Evolutionary conservation across 768 basidiomycete genomes (phyloP).

Genomic region (Pluteus cervinus): DNA sequence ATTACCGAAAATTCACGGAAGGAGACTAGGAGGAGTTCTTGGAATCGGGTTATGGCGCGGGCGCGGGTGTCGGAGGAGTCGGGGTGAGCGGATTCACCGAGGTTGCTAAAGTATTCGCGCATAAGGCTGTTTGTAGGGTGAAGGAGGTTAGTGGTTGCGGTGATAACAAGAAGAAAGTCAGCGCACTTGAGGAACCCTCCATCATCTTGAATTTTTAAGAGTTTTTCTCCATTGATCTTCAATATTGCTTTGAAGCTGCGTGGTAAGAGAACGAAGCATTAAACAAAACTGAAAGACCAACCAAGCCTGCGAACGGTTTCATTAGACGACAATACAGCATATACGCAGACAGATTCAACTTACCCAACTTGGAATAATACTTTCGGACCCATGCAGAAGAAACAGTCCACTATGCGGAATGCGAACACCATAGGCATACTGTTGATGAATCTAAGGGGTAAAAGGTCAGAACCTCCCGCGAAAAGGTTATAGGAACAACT

Average conservation of each 20-base stretch:
- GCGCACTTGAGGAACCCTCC: constrained; percentile 91
- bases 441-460: constrained; percentile 74
- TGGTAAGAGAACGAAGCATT: constrained; percentile 10
- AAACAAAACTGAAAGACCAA: constrained; percentile 24
- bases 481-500: background rate
- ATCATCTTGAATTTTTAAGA: constrained; percentile 93
- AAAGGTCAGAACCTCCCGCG: background rate
- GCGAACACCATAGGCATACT: constrained; percentile 98
- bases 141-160: constrained; percentile 1
- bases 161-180: background rate
- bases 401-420: constrained; percentile 95
- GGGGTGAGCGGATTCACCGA: constrained; percentile 93
- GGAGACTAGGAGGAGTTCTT: constrained; percentile 92
- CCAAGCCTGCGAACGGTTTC: constrained; percentile 40
- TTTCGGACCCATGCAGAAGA: constrained; percentile 98
- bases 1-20: constrained; percentile 98
- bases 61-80: constrained; percentile 81
- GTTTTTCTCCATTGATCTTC: constrained; percentile 92
- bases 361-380: constrained; percentile 98
- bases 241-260: constrained; percentile 65
- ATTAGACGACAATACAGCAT: constrained; percentile 7
- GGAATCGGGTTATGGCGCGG: constrained; percentile 94
- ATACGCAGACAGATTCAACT: constrained; percentile 18
- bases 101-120: constrained; percentile 90
- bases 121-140: constrained; percentile 55